Percentiles rank a stretch among this genome's conserved stretches.
Conservation (phyloP, 2,329 filamentous ascomycete species). For the Apiospora marii region DNA sequence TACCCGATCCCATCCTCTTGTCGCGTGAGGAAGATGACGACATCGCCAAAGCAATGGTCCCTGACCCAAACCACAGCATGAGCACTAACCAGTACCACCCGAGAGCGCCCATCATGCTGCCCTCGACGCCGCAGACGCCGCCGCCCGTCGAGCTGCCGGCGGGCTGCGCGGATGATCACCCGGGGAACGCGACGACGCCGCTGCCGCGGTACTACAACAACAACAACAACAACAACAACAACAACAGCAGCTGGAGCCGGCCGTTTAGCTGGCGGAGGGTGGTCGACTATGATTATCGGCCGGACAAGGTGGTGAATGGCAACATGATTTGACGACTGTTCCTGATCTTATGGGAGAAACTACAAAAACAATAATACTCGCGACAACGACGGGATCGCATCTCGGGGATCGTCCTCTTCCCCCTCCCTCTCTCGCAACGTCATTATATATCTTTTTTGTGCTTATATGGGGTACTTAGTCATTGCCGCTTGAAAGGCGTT, state of each 20-base stretch:
- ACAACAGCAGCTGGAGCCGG: neutral
- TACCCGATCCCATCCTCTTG: neutral
- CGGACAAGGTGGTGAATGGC: neutral
- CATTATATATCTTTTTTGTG: conserved; percentile 5
- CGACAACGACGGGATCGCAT: no score
- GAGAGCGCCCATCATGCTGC: neutral
- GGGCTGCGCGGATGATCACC: no score
- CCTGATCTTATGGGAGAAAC: no score
- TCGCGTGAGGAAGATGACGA: neutral
- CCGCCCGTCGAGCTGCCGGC: conserved; percentile 1
- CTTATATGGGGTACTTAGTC: neutral
- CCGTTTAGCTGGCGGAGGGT: neutral
- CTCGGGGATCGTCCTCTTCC: no score
- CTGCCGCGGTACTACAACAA: neutral
- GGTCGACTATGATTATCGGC: neutral
- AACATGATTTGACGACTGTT: neutral
- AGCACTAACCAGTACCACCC: conserved; percentile 2
- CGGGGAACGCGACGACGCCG: neutral
- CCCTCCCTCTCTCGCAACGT: neutral
- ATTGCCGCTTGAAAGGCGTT: neutral
- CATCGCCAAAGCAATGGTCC: neutral
- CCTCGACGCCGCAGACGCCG: neutral
- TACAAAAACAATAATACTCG: no score
- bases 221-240: no score
- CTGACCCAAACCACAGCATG: conserved; percentile 12